Conservation (phyloP, 192 early-diverging fungal genomes). For the Linnemannia exigua region DNA sequence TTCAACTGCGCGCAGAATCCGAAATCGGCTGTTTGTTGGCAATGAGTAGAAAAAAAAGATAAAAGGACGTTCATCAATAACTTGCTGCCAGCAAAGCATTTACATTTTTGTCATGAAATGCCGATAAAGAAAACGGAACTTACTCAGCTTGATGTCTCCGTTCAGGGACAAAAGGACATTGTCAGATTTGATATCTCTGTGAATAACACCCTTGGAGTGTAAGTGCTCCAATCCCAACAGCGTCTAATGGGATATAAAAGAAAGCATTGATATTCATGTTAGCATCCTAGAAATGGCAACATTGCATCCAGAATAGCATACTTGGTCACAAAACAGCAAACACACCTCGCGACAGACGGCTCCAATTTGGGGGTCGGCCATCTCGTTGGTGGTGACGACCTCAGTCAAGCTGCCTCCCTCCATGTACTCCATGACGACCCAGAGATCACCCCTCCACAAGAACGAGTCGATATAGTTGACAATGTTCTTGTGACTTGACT, state of each 20-base stretch:
- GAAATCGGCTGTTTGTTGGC: constrained; percentile 78
- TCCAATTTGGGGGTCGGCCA: constrained; percentile 87
- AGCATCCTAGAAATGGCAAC: background rate
- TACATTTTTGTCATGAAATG: background rate
- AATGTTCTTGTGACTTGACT: constrained; percentile 85
- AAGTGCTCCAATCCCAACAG: constrained; percentile 80
- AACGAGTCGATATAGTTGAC: constrained; percentile 89
- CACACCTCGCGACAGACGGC: constrained; percentile 79
- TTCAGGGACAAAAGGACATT: constrained; percentile 80
- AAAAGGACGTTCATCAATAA: background rate
- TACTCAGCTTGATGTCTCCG: constrained; percentile 81
- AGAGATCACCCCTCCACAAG: constrained; percentile 82
- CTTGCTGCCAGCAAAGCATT: background rate
- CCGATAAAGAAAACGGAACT: constrained; percentile 26
- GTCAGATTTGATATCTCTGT: constrained; percentile 91
- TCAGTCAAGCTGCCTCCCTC: constrained; percentile 91
- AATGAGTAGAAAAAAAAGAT: background rate
- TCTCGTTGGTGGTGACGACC: constrained; percentile 80
- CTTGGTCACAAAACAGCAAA: constrained; percentile 4
- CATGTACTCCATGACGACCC: constrained; percentile 96
- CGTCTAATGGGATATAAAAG: constrained; percentile 60
- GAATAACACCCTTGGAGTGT: constrained; percentile 82
- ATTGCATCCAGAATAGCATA: background rate
- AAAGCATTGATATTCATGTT: background rate
- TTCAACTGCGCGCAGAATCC: constrained; percentile 89